Base-by-base conservation (phyloP, 2,329 filamentous ascomycete species). In the Bimuria novae-zelandiae region DNA sequence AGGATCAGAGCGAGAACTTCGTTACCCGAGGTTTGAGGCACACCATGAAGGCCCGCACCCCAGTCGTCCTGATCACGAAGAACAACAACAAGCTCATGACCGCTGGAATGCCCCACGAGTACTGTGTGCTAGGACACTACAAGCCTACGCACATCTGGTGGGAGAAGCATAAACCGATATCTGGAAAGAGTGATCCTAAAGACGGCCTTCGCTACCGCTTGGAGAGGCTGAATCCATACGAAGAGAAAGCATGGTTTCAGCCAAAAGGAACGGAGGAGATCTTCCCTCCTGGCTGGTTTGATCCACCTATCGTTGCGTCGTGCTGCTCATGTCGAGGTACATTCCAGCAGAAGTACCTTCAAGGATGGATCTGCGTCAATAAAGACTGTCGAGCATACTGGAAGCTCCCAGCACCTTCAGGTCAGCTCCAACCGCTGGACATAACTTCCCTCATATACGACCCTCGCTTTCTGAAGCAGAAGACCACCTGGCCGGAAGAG, bases 91-190 rank as follows among this genome's bases (percentile, higher is more conserved):
- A 68, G 3, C 67, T 78, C 19, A 76, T 81, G 16, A 76, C 78
- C 0, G 79, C 77, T 1, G 73, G 77, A 22, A 74, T 86, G 7
- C 81, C 82, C 0, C 78, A 86, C 52, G 74, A 79, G 0, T 91
- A 86, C 62, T 85, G 82, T 50, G 84, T 90, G 0, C 76, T 92
- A 36, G 87, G 79, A n/a, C 85, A 80, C 68, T 92, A 89, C 67
- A 83, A 85, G 43, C 76, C 89, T 11, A 88, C 86, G 0, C 76
- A 87, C 43, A 76, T 90, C 0, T 92, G 89, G 89, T 77, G 73
- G 10, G 89, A 92, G 61, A 80, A 78, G 27, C 41, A 44, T 11
- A 12, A 27, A 16, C 11, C n/a, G 22, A 40, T 2, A 3, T 23
- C 11, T 8, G 22, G 14, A 10, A 41, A 16, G 54, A 75, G 75